Percentiles rank a stretch among this genome's conserved stretches.
phyloP scores from a whole-genome alignment of 108 stramenopile species.

The Nannochloropsis salina region DNA sequence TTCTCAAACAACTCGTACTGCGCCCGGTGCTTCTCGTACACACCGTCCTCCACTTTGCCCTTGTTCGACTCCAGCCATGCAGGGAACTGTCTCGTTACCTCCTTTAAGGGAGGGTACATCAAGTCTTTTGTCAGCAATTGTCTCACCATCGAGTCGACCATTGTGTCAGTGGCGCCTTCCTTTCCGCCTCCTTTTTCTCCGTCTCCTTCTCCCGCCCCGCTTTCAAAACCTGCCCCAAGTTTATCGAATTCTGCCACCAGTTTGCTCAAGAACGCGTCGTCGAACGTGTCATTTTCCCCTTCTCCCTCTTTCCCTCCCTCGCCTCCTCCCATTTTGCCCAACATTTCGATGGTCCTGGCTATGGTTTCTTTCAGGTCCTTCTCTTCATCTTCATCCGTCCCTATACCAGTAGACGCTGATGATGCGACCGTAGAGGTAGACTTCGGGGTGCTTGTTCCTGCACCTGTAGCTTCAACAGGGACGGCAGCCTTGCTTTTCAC shows the following conservation, averaged over 20 bases:
- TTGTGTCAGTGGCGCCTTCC: slow-evolving; percentile 52
- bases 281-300: slow-evolving; percentile 15
- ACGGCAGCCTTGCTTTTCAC: neutral
- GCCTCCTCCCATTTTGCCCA: neutral
- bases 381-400: neutral
- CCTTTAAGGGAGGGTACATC: slow-evolving; percentile 87
- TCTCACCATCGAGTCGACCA: slow-evolving; percentile 81
- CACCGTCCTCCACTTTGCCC: slow-evolving; percentile 46
- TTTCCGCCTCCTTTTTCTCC: slow-evolving; percentile 25
- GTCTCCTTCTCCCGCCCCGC: slow-evolving; percentile 44
- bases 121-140: slow-evolving; percentile 73
- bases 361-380: neutral
- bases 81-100: slow-evolving; percentile 64
- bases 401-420: neutral
- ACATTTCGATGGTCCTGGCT: slow-evolving; percentile 2
- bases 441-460: neutral
- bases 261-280: slow-evolving; percentile 60
- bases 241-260: slow-evolving; percentile 62
- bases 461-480: neutral
- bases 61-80: slow-evolving; percentile 69
- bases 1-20: slow-evolving; percentile 79
- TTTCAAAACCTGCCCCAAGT: slow-evolving; percentile 46
- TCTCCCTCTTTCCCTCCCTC: neutral
- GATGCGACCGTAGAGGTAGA: neutral
- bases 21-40: slow-evolving; percentile 59